These are phyloP conservation scores for Polyporus tsugae DNA, from an alignment of 1,284 basidiomycete genomes.

Conservation along the genomic window DNA sequence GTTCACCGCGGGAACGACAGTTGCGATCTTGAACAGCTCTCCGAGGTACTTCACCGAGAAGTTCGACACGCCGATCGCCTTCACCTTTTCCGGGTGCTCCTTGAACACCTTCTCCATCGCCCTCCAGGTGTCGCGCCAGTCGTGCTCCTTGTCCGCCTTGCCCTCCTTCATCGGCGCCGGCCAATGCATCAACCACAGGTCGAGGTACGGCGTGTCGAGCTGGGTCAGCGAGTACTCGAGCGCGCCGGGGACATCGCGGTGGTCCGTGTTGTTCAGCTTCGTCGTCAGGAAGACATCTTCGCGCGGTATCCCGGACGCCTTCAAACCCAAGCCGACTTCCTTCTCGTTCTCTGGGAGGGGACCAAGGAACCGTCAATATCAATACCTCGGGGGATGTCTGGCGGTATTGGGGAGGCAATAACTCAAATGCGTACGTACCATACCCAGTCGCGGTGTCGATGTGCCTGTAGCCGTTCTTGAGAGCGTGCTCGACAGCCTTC, in stretches of 20 bases:
- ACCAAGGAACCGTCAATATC: not conserved
- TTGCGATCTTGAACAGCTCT: conserved; percentile 64
- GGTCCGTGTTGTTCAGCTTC: conserved; percentile 80
- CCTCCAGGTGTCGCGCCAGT: conserved; percentile 84
- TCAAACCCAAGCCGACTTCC: conserved; percentile 84
- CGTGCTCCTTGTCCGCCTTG: conserved; percentile 58
- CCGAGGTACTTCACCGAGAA: conserved; percentile 69
- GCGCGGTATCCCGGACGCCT: conserved; percentile 72
- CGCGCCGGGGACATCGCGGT: conserved; percentile 68
- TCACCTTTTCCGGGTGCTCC: conserved; percentile 70
- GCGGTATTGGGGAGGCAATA: not conserved
- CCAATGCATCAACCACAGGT: conserved; percentile 89
- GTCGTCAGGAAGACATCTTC: conserved; percentile 79
- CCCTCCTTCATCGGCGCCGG: conserved; percentile 67
- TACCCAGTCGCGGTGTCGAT: conserved; percentile 71
- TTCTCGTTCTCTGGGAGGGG: conserved; percentile 57
- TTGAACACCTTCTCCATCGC: conserved; percentile 76
- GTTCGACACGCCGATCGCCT: conserved; percentile 82
- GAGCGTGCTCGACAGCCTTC: conserved; percentile 75
- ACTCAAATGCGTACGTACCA: conserved; percentile 35
- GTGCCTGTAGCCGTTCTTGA: conserved; percentile 78
- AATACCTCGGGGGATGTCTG: not conserved
- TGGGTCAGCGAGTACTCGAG: conserved; percentile 74
- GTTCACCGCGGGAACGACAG: conserved; percentile 81
- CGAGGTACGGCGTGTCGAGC: conserved; percentile 79